Evolutionary conservation across 257 asterid genomes (phyloP).

Genomic region (Gynochthodes officinalis): DNA sequence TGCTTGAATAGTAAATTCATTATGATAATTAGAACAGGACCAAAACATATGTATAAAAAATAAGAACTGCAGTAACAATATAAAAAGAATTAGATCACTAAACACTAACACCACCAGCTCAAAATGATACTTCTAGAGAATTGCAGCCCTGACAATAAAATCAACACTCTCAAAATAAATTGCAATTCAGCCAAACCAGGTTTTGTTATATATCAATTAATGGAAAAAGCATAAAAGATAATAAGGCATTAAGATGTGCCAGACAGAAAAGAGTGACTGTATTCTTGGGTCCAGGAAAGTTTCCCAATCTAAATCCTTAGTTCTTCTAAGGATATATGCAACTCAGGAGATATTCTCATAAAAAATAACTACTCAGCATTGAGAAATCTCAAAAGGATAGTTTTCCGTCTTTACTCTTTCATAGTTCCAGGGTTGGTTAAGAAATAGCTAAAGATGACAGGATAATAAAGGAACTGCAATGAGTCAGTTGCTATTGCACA

Average conservation of each 20-base stretch:
- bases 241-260: not conserved
- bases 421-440: not conserved
- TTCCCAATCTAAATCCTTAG: too few species aligned
- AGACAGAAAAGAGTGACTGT: not conserved
- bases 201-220: not conserved
- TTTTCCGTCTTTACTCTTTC: too few species aligned
- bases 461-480: not conserved
- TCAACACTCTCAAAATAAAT: not conserved
- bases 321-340: too few species aligned
- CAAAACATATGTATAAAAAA: too few species aligned
- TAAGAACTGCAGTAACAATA: not conserved
- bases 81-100: not conserved
- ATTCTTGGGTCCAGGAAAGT: not conserved
- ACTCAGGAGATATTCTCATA: too few species aligned
- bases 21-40: not conserved
- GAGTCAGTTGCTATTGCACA: too few species aligned
- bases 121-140: not conserved
- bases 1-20: not conserved
- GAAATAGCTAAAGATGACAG: not conserved
- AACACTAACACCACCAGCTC: not conserved
- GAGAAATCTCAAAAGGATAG: too few species aligned
- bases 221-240: too few species aligned
- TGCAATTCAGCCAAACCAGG: not conserved
- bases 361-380: too few species aligned
- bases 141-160: not conserved